Percentiles rank a stretch among this genome's conserved stretches.
phyloP scores from a whole-genome alignment of 495 filamentous ascomycete species.

The Neurospora discreta region DNA sequence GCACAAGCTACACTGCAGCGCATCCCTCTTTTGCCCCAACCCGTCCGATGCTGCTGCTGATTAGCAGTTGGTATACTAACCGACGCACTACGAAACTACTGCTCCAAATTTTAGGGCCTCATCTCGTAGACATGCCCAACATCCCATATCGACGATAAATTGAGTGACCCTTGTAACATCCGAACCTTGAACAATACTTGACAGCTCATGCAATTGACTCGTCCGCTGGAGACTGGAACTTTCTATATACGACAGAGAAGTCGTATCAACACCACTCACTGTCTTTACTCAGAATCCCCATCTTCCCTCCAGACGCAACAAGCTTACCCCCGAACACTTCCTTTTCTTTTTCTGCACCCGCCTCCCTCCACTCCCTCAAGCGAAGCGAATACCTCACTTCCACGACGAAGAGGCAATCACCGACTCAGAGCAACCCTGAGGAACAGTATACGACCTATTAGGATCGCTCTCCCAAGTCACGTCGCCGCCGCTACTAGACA shows the following conservation, averaged over 20 bases:
- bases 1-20: too few relatives aligned
- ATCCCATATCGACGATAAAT: not conserved
- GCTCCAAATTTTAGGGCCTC: not conserved
- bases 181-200: not conserved
- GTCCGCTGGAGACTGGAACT: not conserved
- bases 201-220: not conserved
- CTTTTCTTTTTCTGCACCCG: too few relatives aligned
- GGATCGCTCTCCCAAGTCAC: constrained; percentile 56
- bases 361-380: not conserved
- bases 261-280: too few relatives aligned
- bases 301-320: too few relatives aligned
- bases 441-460: constrained; percentile 50
- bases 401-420: constrained; percentile 15
- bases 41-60: not conserved
- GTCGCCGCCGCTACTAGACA: constrained; percentile 42
- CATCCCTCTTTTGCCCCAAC: too few relatives aligned
- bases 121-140: not conserved
- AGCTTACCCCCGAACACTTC: too few relatives aligned
- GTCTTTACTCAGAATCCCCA: too few relatives aligned
- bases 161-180: not conserved
- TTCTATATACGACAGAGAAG: too few relatives aligned
- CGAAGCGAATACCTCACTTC: constrained; percentile 1
- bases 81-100: fast-evolving
- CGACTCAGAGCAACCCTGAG: constrained; percentile 34
- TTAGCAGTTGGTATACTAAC: not conserved